Evolutionary conservation across 1,284 basidiomycete genomes (phyloP).

Genomic region (Schizophyllum commune): DNA sequence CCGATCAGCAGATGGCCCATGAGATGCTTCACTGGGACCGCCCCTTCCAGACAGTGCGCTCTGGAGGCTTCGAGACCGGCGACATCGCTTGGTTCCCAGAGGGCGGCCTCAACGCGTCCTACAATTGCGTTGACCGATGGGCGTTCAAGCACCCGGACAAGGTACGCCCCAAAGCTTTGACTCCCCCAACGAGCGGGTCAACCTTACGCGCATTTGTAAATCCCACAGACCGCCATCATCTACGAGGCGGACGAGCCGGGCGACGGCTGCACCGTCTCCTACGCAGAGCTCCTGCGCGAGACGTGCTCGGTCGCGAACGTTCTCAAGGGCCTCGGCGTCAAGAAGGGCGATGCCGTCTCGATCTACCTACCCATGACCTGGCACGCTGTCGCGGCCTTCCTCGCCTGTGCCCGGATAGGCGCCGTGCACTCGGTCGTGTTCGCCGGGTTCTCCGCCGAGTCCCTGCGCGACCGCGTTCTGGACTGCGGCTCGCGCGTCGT

Average conservation of each 20-base stretch:
- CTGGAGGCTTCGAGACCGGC: slow-evolving; percentile 81
- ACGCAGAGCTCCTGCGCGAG: slow-evolving; percentile 82
- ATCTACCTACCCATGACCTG: slow-evolving; percentile 89
- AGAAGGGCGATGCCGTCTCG: slow-evolving; percentile 93
- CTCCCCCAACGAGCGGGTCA: slow-evolving; percentile 1
- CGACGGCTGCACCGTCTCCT: slow-evolving; percentile 73
- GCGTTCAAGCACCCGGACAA: slow-evolving; percentile 89
- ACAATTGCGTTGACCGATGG: slow-evolving; percentile 98
- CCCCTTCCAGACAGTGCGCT: slow-evolving; percentile 84
- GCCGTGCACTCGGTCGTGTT: slow-evolving; percentile 99
- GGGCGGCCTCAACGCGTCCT: slow-evolving; percentile 83
- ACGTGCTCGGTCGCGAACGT: slow-evolving; percentile 91
- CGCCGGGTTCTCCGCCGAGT: slow-evolving; percentile 97
- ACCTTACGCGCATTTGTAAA: not conserved
- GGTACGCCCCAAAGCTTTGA: slow-evolving; percentile 30
- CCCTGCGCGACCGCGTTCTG: slow-evolving; percentile 85
- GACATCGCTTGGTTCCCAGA: slow-evolving; percentile 96
- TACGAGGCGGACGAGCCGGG: slow-evolving; percentile 97
- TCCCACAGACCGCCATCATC: slow-evolving; percentile 79
- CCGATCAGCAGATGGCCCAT: slow-evolving; percentile 54
- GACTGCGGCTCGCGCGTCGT: slow-evolving; percentile 82
- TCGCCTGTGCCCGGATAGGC: slow-evolving; percentile 95
- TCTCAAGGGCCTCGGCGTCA: slow-evolving; percentile 84
- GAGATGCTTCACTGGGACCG: slow-evolving; percentile 86
- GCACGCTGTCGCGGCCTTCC: slow-evolving; percentile 93